These are phyloP conservation scores for Ogataea thermomethanolica DNA, from an alignment of 805 yeast species.

Conservation along the genomic window DNA sequence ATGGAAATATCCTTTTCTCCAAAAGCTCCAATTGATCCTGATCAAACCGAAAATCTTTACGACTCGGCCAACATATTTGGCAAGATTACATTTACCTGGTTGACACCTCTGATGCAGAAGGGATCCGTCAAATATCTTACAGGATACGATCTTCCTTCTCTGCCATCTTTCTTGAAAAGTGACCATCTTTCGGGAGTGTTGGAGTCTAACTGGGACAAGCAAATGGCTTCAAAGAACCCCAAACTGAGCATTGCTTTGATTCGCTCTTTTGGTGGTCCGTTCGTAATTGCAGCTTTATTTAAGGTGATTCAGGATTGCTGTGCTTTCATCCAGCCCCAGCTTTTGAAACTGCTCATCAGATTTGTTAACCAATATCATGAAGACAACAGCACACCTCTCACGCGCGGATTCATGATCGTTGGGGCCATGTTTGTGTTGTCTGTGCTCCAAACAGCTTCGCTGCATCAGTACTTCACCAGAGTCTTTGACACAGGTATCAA, in stretches of 20 bases:
- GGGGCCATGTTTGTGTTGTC: constrained; percentile 71
- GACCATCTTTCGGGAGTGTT: constrained; percentile 47
- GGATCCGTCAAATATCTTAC: constrained; percentile 46
- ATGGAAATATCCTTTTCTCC: constrained; percentile 45
- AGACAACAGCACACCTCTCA: constrained; percentile 52
- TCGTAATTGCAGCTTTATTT: constrained; percentile 65
- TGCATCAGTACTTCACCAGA: constrained; percentile 77
- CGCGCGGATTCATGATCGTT: constrained; percentile 74
- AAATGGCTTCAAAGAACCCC: constrained; percentile 36
- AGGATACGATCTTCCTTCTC: constrained; percentile 66
- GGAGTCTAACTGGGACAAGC: constrained; percentile 56
- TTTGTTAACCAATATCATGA: constrained; percentile 52
- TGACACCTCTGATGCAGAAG: constrained; percentile 53
- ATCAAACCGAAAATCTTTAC: constrained; percentile 41
- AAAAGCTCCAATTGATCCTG: constrained; percentile 27
- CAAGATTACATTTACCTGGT: constrained; percentile 54
- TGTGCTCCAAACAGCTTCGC: constrained; percentile 68
- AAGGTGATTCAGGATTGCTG: constrained; percentile 73
- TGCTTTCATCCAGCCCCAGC: constrained; percentile 85
- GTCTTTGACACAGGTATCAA: constrained; percentile 76
- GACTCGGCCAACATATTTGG: constrained; percentile 50
- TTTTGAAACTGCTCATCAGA: constrained; percentile 61
- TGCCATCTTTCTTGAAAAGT: constrained; percentile 68
- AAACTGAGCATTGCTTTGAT: constrained; percentile 45
- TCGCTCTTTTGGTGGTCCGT: constrained; percentile 73